These are phyloP conservation scores for Prunus campanulata DNA, from an alignment of 306 rosid genomes.

Conservation along the genomic window DNA sequence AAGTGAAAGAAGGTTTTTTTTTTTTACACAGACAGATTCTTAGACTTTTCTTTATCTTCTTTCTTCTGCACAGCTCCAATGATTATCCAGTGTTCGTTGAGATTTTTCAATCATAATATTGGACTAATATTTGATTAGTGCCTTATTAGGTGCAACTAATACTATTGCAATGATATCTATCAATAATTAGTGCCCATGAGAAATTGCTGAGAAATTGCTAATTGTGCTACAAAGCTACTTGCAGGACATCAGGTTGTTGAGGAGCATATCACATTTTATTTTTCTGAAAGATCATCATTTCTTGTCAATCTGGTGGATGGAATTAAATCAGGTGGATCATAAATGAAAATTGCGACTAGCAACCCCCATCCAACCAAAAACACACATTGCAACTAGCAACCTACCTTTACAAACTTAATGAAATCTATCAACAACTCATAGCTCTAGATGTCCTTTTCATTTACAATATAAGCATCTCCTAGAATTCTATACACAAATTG, in stretches of 20 bases:
- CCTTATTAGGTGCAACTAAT: too few relatives aligned
- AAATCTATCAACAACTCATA: not conserved
- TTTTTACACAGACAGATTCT: not conserved
- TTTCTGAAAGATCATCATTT: not conserved
- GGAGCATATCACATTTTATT: not conserved
- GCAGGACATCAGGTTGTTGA: not conserved
- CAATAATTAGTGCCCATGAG: not conserved
- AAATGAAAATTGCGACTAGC: not conserved
- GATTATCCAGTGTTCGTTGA: not conserved
- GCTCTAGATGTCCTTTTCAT: not conserved
- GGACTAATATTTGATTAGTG: too few relatives aligned
- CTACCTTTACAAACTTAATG: not conserved
- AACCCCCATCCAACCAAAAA: not conserved
- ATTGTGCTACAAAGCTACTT: not conserved
- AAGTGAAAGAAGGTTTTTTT: slow-evolving; percentile 4
- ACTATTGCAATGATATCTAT: not conserved
- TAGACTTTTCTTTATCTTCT: not conserved
- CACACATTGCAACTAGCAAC: not conserved
- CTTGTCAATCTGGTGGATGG: not conserved
- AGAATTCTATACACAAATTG: too few relatives aligned
- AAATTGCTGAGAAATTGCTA: not conserved
- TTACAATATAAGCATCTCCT: not conserved
- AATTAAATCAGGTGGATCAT: not conserved
- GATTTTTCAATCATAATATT: not conserved
- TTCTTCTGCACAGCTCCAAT: slow-evolving; percentile 1